phyloP scores from a whole-genome alignment of 495 filamentous ascomycete genomes.

The Extremus antarcticus region DNA sequence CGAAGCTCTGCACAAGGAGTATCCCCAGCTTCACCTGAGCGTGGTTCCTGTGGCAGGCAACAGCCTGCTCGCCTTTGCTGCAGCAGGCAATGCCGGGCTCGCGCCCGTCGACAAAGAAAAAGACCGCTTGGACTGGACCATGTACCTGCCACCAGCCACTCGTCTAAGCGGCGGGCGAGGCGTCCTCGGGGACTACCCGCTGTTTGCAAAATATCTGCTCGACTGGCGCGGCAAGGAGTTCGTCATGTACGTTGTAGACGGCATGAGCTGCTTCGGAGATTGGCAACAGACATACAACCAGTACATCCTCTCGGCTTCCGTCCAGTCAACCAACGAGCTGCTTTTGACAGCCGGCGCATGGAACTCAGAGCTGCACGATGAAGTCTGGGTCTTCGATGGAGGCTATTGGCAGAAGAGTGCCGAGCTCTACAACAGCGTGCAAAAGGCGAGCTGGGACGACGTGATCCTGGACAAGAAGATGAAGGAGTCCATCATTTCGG shows the following conservation, averaged over 20 bases:
- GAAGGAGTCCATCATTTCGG: conserved; percentile 48
- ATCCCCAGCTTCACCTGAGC: conserved; percentile 41
- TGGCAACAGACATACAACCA: conserved; percentile 31
- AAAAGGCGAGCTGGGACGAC: conserved; percentile 47
- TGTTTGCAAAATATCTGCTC: conserved; percentile 47
- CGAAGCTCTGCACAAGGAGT: conserved; percentile 37
- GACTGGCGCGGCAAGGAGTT: conserved; percentile 39
- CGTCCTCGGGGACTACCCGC: conserved; percentile 30
- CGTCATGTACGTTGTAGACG: conserved; percentile 43
- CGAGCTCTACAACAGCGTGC: conserved; percentile 47
- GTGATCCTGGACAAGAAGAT: conserved; percentile 54
- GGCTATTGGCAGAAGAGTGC: conserved; percentile 49
- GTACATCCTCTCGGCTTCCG: conserved; percentile 39
- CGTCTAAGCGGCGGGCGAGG: conserved; percentile 40
- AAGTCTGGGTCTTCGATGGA: conserved; percentile 54
- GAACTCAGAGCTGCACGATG: conserved; percentile 42
- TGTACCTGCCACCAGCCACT: conserved; percentile 40
- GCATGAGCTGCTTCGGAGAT: conserved; percentile 32
- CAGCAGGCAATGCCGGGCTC: conserved; percentile 36
- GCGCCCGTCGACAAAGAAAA: conserved; percentile 30
- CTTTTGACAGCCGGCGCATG: conserved; percentile 42
- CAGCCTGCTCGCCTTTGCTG: conserved; percentile 43
- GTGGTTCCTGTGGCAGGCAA: conserved; percentile 26
- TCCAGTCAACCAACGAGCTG: conserved; percentile 39
- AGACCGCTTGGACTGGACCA: conserved; percentile 32